Base-by-base conservation (phyloP, 1,284 basidiomycete genomes). In the Lentinus polychrous region DNA sequence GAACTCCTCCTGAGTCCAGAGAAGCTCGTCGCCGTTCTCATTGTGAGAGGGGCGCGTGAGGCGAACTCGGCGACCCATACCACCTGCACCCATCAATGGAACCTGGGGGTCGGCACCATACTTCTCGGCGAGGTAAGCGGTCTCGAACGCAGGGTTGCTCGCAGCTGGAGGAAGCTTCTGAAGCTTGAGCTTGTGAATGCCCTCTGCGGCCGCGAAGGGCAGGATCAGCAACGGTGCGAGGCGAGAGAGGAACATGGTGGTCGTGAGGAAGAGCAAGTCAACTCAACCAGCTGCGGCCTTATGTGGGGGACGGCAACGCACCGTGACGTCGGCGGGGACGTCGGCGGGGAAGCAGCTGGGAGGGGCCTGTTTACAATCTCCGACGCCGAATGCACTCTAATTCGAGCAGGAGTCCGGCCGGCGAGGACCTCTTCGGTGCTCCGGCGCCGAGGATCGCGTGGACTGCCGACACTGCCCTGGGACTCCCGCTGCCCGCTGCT, bases 101-200 rank as follows among this genome's bases (percentile, higher is more conserved):
- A 79, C 59, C 66, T 93, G 88, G 55, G 73, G 62, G 35, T 73
- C 63, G 47, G 62, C 74, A 48, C 84, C 83, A 75, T 96, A 94
- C 76, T 96, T 96, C 75, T 91, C 79, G 31, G 84, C 83, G 54
- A 96, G 83, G 64, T 86, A 90, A 20, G 86, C 83, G 45, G 79
- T 80, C 73, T 94, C 90, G 50, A 87, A 73, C 45, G 76, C 67
- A 41, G 86, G 84, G 57, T 83, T 83, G 55, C 68, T 73, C 17
- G 73, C 60, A 8, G 76, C 71, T 32, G 77, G 73, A 24, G 85
- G 74, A 8, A 93, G 66, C 71, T 94, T 95, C 69, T 90, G 79
- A 43, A 95, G 81, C 67, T 91, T 92, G 66, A 94, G 79, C 66
- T 79, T 91, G 74, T 89, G 84, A 3, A 91, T 73, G 57, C 78